Evolutionary conservation across 2,329 filamentous ascomycete species (phyloP).

Genomic region (Hypoxylon sp.): DNA sequence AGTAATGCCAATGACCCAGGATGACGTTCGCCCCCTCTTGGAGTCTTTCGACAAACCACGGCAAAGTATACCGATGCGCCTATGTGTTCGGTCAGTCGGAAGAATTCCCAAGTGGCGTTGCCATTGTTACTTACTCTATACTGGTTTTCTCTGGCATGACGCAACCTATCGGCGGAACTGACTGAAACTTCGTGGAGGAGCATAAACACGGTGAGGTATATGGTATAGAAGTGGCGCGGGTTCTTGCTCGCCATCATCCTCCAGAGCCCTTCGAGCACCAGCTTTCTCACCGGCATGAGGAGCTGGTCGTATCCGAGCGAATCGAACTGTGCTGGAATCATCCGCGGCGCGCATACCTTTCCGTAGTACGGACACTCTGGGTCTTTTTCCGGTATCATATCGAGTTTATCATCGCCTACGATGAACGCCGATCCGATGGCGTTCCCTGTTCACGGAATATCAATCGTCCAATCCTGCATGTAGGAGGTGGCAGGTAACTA

Average conservation of each 20-base stretch:
- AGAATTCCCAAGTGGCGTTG: neutral
- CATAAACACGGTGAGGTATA: slow-evolving; percentile 54
- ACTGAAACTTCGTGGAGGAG: slow-evolving; percentile 58
- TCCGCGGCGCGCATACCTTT: slow-evolving; percentile 54
- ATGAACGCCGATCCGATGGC: slow-evolving; percentile 62
- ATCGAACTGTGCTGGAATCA: slow-evolving; percentile 54
- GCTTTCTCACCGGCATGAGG: slow-evolving; percentile 45
- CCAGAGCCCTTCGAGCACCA: slow-evolving; percentile 50
- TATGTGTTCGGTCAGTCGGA: slow-evolving; percentile 14
- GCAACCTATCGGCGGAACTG: slow-evolving; percentile 56
- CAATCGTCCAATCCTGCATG: neutral
- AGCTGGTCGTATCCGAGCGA: slow-evolving; percentile 48
- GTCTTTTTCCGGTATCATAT: slow-evolving; percentile 57
- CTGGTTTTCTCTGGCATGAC: slow-evolving; percentile 60
- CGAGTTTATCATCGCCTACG: slow-evolving; percentile 58
- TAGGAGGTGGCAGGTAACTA: slow-evolving; percentile 46
- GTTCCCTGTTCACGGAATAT: slow-evolving; percentile 56
- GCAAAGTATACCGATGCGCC: slow-evolving; percentile 56
- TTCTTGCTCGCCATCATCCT: slow-evolving; percentile 51
- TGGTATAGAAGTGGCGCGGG: slow-evolving; percentile 50
- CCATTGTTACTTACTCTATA: slow-evolving; percentile 46
- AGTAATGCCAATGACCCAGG: slow-evolving; percentile 67
- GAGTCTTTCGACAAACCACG: slow-evolving; percentile 59
- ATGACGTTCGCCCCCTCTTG: slow-evolving; percentile 64
- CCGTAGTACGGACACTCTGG: slow-evolving; percentile 57